Conservation (phyloP, 208 protist genomes). For the Tritrichomonas foetus region DNA sequence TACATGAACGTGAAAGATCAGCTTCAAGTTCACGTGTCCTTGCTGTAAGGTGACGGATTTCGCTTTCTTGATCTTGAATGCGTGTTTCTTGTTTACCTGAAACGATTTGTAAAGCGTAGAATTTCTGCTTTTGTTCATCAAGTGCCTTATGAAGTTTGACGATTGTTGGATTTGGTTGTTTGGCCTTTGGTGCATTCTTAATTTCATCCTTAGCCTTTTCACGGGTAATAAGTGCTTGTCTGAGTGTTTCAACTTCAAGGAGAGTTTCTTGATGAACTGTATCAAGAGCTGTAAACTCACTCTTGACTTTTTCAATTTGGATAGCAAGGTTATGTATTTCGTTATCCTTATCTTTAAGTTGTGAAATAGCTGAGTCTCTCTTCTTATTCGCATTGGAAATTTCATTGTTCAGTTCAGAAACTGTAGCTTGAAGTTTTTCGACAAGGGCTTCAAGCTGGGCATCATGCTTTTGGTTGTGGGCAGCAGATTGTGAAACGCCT, state of each 20-base stretch:
- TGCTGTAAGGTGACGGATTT: neutral
- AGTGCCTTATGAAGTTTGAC: neutral
- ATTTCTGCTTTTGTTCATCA: neutral
- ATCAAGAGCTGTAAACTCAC: neutral
- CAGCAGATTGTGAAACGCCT: no score
- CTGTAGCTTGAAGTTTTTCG: no score
- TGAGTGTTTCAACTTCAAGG: neutral
- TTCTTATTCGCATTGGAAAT: no score
- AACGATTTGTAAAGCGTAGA: neutral
- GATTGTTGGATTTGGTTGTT: neutral
- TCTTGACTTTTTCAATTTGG: neutral
- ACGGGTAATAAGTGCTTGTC: neutral
- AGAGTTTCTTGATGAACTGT: neutral
- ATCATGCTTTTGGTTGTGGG: no score
- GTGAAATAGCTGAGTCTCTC: no score
- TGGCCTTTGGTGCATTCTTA: neutral
- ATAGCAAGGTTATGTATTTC: no score
- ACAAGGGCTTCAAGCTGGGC: no score
- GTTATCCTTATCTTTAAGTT: no score
- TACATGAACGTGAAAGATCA: neutral
- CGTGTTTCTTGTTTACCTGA: neutral
- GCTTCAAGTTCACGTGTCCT: neutral
- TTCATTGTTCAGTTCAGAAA: no score
- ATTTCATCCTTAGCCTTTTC: neutral
- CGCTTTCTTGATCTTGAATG: neutral